A percentile compares a stretch with the other conserved stretches of the same genome.
phyloP scores from a whole-genome alignment of 177 flowering plant species.

The Telopea speciosissima region DNA sequence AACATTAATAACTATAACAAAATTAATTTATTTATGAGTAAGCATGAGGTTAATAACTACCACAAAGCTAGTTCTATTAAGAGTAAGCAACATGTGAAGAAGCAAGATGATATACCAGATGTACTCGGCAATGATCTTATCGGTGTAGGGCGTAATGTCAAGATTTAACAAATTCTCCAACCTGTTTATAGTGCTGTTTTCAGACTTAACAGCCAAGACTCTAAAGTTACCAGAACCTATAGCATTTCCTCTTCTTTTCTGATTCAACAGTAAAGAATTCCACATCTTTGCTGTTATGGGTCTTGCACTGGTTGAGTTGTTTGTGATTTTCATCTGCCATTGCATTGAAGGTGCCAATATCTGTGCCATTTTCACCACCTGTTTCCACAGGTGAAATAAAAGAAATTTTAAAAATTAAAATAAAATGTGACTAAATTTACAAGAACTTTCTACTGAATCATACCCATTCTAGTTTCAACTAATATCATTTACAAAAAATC shows the following conservation, averaged over 20 bases:
- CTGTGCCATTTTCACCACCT: slow-evolving; percentile 71
- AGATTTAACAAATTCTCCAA: slow-evolving; percentile 73
- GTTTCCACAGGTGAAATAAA: neutral
- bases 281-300: slow-evolving; percentile 56
- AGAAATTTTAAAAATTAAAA: neutral
- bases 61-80: neutral
- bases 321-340: slow-evolving; percentile 62
- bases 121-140: slow-evolving; percentile 92
- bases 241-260: slow-evolving; percentile 34
- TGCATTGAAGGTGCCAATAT: slow-evolving; percentile 77
- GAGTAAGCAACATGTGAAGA: neutral
- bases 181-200: slow-evolving; percentile 55
- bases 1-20: neutral
- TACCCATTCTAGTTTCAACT: neutral
- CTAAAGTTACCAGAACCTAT: slow-evolving; percentile 49
- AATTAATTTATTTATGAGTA: no score
- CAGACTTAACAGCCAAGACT: slow-evolving; percentile 51
- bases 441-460: neutral
- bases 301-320: slow-evolving; percentile 31
- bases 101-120: slow-evolving; percentile 57
- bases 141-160: slow-evolving; percentile 74
- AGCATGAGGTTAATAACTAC: neutral
- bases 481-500: no score
- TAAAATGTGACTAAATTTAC: neutral
- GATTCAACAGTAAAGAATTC: slow-evolving; percentile 57